Percentiles rank a stretch among this genome's conserved stretches.
Conservation (phyloP, 2,329 filamentous ascomycete species). For the Akanthomyces lecanii region DNA sequence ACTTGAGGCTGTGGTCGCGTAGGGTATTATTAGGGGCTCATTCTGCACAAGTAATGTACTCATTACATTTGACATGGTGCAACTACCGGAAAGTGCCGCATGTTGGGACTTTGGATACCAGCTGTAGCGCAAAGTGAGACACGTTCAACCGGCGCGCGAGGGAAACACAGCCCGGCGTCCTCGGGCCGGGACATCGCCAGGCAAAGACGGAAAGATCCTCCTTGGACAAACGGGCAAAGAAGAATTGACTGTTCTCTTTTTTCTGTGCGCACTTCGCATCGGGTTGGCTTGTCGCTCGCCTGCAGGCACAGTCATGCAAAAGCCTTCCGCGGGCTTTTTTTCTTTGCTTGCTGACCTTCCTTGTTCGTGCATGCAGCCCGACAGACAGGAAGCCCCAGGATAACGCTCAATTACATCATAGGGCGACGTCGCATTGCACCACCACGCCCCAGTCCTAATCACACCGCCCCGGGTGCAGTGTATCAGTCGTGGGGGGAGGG, state of each 20-base stretch:
- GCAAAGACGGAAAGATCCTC: too few relatives aligned
- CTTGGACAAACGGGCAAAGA: too few relatives aligned
- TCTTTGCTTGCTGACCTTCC: not conserved
- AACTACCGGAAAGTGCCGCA: too few relatives aligned
- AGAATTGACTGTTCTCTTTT: too few relatives aligned
- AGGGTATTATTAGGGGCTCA: too few relatives aligned
- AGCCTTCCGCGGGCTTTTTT: not conserved
- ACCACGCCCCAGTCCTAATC: too few relatives aligned
- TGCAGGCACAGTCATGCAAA: conserved; percentile 6
- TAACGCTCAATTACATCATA: conserved; percentile 1
- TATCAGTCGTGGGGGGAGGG: not conserved
- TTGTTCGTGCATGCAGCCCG: not conserved
- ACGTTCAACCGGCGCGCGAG: too few relatives aligned
- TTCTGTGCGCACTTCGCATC: not conserved
- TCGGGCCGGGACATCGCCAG: not conserved
- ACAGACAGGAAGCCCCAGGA: not conserved
- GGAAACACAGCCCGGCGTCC: not conserved
- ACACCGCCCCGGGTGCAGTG: not conserved
- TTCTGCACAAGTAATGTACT: too few relatives aligned
- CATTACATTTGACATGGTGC: too few relatives aligned
- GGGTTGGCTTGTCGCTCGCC: not conserved
- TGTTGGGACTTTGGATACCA: too few relatives aligned
- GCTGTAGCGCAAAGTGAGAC: not conserved
- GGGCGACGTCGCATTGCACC: too few relatives aligned
- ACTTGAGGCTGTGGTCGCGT: too few relatives aligned